Evolutionary conservation across 1,284 basidiomycete species (phyloP).

Genomic region (Sporisorium scitamineum): DNA sequence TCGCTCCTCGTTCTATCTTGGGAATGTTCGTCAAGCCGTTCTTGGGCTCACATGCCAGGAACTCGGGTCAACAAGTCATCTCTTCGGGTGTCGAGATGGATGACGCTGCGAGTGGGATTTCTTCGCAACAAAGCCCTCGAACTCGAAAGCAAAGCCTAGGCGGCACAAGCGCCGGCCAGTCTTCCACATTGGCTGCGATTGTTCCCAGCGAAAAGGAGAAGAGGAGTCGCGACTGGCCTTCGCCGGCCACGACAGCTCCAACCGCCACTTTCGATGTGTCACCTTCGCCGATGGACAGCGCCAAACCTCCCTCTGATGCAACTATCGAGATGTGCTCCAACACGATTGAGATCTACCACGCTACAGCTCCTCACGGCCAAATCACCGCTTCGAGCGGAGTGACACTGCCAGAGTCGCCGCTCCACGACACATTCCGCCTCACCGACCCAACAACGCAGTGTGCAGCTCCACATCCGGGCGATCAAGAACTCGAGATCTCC

Average conservation of each 20-base stretch:
- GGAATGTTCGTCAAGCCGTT: background rate
- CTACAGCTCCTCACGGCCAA: background rate
- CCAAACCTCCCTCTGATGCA: background rate
- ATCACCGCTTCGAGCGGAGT: background rate
- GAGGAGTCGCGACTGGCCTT: background rate
- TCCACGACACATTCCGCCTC: background rate
- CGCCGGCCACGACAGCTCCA: background rate
- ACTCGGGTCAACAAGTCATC: background rate
- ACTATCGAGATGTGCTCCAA: background rate
- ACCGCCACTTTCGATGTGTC: background rate
- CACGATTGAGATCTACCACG: background rate
- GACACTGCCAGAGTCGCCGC: background rate
- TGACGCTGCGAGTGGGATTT: background rate
- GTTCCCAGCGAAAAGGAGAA: background rate
- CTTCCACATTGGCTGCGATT: background rate
- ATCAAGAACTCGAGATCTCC: background rate
- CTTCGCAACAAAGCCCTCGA: background rate
- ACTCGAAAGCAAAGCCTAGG: background rate
- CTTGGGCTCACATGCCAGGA: background rate
- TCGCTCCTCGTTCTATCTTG: background rate
- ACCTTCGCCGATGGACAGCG: background rate
- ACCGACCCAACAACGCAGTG: background rate
- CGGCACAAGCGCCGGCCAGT: background rate
- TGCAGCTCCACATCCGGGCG: background rate
- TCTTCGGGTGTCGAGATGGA: background rate